These are phyloP conservation scores for Orobanche coerulescens DNA, from an alignment of 257 asterid genomes.

Conservation along the genomic window DNA sequence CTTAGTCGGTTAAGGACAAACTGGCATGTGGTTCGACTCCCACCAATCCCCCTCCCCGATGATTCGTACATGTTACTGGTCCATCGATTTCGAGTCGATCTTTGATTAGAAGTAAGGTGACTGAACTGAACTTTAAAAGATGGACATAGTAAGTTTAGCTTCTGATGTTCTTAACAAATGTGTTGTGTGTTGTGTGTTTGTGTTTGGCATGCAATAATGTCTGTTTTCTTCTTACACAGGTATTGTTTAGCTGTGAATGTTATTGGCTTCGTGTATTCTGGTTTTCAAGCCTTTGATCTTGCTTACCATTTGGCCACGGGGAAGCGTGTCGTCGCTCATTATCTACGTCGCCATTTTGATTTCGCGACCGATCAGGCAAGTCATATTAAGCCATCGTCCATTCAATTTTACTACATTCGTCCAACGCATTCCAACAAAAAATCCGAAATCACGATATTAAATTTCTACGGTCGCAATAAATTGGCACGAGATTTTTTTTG, in stretches of 20 bases:
- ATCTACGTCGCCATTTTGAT: slow-evolving; percentile 46
- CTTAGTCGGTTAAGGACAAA: too few relatives aligned
- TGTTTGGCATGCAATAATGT: too few relatives aligned
- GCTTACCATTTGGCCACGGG: slow-evolving; percentile 45
- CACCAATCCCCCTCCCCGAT: too few relatives aligned
- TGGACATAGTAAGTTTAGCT: too few relatives aligned
- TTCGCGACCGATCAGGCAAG: slow-evolving; percentile 83
- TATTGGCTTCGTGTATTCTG: slow-evolving; percentile 71
- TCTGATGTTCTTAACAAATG: not conserved
- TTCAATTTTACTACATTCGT: not conserved
- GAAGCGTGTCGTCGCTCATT: slow-evolving; percentile 39
- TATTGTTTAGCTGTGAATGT: slow-evolving; percentile 60
- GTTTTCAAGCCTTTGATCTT: slow-evolving; percentile 53
- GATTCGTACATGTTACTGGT: too few relatives aligned
- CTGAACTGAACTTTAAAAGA: not conserved
- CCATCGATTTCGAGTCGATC: not conserved
- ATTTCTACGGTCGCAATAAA: too few relatives aligned
- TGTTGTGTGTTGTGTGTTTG: not conserved
- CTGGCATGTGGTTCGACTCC: too few relatives aligned
- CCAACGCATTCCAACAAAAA: too few relatives aligned
- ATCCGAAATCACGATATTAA: too few relatives aligned
- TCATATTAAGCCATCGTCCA: slow-evolving; percentile 10
- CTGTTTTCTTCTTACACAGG: slow-evolving; percentile 29
- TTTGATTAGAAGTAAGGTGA: not conserved
- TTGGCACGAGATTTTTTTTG: too few relatives aligned